These are phyloP conservation scores for Monosporascus sp. DNA, from an alignment of 2,329 filamentous ascomycete species.

Conservation along the genomic window DNA sequence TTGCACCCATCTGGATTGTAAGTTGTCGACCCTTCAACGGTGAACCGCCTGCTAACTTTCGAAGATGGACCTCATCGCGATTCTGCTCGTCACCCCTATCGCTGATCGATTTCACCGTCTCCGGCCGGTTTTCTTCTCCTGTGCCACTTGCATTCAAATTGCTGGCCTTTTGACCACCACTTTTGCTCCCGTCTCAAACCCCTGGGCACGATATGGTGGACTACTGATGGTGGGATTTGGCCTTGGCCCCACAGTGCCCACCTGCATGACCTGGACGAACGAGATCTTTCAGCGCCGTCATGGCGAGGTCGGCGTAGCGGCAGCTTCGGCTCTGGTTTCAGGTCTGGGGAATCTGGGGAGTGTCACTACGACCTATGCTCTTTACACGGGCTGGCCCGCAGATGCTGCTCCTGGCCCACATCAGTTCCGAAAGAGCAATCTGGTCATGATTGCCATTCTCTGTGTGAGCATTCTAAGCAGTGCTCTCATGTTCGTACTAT, in stretches of 20 bases:
- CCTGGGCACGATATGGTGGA: slow-evolving; percentile 82
- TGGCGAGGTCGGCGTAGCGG: slow-evolving; percentile 84
- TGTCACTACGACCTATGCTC: slow-evolving; percentile 80
- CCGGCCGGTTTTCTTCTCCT: slow-evolving; percentile 75
- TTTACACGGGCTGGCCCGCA: slow-evolving; percentile 81
- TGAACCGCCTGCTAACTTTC: slow-evolving; percentile 1
- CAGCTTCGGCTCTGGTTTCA: slow-evolving; percentile 78
- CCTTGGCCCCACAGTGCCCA: slow-evolving; percentile 83
- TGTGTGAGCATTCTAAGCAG: slow-evolving; percentile 70
- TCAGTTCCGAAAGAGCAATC: slow-evolving; percentile 77
- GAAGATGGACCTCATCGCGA: slow-evolving; percentile 81
- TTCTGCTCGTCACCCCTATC: slow-evolving; percentile 76
- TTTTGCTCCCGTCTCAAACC: slow-evolving; percentile 59
- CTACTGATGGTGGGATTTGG: slow-evolving; percentile 89
- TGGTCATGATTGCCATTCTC: slow-evolving; percentile 83
- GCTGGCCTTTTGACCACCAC: slow-evolving; percentile 73
- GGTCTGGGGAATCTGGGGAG: slow-evolving; percentile 83
- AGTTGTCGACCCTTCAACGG: slow-evolving; percentile 27
- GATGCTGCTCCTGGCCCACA: slow-evolving; percentile 63
- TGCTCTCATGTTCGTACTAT: slow-evolving; percentile 59
- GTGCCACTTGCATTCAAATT: slow-evolving; percentile 73
- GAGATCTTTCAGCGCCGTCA: slow-evolving; percentile 87
- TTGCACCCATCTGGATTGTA: slow-evolving; percentile 89
- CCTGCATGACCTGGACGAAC: slow-evolving; percentile 90
- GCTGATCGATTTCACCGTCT: slow-evolving; percentile 81